Evolutionary conservation across 2,329 filamentous ascomycete genomes (phyloP).

Genomic region (Clonostachys rhizophaga): DNA sequence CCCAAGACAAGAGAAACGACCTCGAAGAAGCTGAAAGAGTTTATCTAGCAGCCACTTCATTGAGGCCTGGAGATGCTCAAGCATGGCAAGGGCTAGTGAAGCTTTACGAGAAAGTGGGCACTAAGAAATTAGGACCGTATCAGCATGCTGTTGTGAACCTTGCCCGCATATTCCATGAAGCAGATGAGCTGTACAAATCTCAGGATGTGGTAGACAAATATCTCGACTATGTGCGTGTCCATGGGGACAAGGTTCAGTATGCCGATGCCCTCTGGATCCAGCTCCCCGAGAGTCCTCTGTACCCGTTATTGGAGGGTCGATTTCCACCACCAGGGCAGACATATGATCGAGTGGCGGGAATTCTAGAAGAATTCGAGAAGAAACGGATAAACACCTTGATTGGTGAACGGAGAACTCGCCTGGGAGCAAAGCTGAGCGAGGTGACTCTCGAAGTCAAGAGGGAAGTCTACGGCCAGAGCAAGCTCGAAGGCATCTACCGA

Average conservation of each 20-base stretch:
- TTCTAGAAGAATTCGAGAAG: slow-evolving; percentile 81
- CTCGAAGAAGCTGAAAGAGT: slow-evolving; percentile 69
- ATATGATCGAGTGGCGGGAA: slow-evolving; percentile 77
- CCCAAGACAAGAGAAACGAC: slow-evolving; percentile 70
- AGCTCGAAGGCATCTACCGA: slow-evolving; percentile 75
- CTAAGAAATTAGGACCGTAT: slow-evolving; percentile 67
- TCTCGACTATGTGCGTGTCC: slow-evolving; percentile 64
- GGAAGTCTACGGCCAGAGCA: slow-evolving; percentile 73
- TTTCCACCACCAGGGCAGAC: slow-evolving; percentile 75
- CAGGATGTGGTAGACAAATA: slow-evolving; percentile 76
- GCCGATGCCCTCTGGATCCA: slow-evolving; percentile 71
- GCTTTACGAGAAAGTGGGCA: slow-evolving; percentile 75
- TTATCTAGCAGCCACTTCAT: slow-evolving; percentile 67
- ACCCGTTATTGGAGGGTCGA: slow-evolving; percentile 76
- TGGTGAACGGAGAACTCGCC: slow-evolving; percentile 78
- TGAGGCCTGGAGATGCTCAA: slow-evolving; percentile 73
- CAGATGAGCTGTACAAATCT: slow-evolving; percentile 59
- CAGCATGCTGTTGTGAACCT: slow-evolving; percentile 68
- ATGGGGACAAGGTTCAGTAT: slow-evolving; percentile 70
- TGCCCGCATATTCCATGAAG: slow-evolving; percentile 67
- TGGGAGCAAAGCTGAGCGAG: slow-evolving; percentile 78
- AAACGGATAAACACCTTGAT: slow-evolving; percentile 87
- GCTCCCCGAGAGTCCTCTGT: slow-evolving; percentile 77
- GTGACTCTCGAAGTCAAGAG: slow-evolving; percentile 84
- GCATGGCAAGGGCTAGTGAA: slow-evolving; percentile 88